phyloP scores from a whole-genome alignment of 768 basidiomycete genomes.

The Mycena maculata region DNA sequence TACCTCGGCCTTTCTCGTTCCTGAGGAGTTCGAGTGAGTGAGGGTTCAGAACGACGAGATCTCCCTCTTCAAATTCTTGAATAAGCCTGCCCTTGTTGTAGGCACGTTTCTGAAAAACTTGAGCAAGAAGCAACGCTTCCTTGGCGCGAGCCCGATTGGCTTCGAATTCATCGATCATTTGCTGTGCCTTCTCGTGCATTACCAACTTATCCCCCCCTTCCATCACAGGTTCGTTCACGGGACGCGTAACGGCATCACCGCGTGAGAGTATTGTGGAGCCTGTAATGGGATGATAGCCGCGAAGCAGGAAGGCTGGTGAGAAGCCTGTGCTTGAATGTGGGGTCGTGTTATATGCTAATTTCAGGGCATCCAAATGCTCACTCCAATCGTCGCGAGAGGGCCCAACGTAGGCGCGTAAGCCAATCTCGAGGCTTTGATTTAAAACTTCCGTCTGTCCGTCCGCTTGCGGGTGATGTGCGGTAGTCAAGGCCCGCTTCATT shows the following conservation, averaged over 20 bases:
- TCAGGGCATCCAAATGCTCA: constrained; percentile 34
- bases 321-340: constrained; percentile 42
- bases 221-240: not conserved
- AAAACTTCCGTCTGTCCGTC: constrained; percentile 52
- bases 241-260: not conserved
- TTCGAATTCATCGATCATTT: constrained; percentile 20
- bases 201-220: not conserved
- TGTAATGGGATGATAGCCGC: constrained; percentile 41
- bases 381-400: constrained; percentile 41
- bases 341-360: constrained; percentile 47
- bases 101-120: constrained; percentile 16
- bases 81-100: no score
- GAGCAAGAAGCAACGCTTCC: constrained; percentile 18
- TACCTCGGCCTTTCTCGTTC: constrained; percentile 34
- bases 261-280: not conserved
- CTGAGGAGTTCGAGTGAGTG: constrained; percentile 28
- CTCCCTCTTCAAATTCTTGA: no score
- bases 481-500: constrained; percentile 41
- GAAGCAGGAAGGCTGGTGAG: constrained; percentile 42
- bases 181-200: constrained; percentile 1
- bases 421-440: constrained; percentile 47
- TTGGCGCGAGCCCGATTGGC: not conserved
- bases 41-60: no score
- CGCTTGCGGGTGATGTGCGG: constrained; percentile 45
- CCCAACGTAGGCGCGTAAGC: constrained; percentile 44